A percentile compares a stretch with the other conserved stretches of the same genome.
phyloP scores from a whole-genome alignment of 2,329 filamentous ascomycete species.

The Balansia obtecta region DNA sequence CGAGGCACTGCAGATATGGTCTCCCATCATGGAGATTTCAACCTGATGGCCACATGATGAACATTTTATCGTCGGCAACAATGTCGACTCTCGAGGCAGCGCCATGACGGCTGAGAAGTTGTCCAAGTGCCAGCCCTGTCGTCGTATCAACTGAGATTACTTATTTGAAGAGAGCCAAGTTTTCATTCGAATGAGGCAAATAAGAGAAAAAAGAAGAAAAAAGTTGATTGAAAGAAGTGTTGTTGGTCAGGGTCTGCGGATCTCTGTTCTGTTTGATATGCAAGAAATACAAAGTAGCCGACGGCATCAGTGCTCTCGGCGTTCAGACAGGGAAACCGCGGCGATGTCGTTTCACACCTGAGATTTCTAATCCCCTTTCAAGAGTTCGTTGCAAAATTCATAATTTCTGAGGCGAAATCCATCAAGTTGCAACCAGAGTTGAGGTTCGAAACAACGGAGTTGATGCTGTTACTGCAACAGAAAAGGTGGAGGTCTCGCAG shows the following conservation, averaged over 20 bases:
- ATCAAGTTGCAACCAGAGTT: neutral
- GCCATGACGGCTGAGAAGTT: conserved; percentile 24
- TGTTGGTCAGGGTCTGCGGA: neutral
- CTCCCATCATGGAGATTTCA: conserved; percentile 75
- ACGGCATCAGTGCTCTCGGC: neutral
- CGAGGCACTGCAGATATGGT: conserved; percentile 56
- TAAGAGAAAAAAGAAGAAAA: neutral
- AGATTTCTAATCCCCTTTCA: neutral
- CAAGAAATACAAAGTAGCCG: neutral
- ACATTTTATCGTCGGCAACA: conserved; percentile 79
- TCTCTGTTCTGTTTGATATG: neutral
- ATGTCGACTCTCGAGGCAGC: conserved; percentile 47
- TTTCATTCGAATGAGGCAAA: neutral
- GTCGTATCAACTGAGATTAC: neutral
- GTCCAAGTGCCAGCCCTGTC: neutral
- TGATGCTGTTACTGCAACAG: conserved; percentile 7
- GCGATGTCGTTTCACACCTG: neutral
- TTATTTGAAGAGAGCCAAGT: neutral
- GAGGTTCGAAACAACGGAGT: conserved; percentile 3
- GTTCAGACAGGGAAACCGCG: neutral
- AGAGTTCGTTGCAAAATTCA: neutral
- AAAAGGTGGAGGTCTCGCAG: conserved; percentile 3
- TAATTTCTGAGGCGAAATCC: neutral
- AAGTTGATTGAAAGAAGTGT: neutral
- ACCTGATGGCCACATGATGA: conserved; percentile 68